A percentile compares a stretch with the other conserved stretches of the same genome.
Evolutionary conservation across 2,329 filamentous ascomycete species (phyloP).

Genomic region (Stagonosporopsis cucurbitacearum): DNA sequence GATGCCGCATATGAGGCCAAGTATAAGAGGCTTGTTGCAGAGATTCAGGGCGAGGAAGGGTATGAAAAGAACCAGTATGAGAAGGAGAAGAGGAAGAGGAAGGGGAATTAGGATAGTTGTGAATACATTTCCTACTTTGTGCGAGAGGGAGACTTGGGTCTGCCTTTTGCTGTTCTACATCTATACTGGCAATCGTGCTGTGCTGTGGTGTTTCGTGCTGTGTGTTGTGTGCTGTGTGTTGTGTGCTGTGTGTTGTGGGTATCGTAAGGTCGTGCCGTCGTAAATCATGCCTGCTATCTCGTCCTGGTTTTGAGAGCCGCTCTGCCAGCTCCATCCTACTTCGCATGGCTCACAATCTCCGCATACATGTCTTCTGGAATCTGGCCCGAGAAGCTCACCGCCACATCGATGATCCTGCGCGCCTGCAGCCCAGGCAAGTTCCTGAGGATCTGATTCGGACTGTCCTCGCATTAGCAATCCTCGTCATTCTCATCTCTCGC

Average conservation of each 20-base stretch:
- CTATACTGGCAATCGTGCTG: neutral
- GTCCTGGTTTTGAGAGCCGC: neutral
- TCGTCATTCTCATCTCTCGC: neutral
- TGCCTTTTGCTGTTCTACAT: neutral
- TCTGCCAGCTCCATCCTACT: conserved; percentile 51
- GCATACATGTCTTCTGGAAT: conserved; percentile 90
- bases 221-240: neutral
- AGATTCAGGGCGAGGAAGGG: conserved; percentile 95
- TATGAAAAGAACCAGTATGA: conserved; percentile 87
- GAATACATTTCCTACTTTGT: neutral
- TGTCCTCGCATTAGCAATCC: conserved; percentile 48
- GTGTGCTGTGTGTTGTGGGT: conserved; percentile 6
- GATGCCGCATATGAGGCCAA: conserved; percentile 96
- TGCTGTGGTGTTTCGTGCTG: neutral
- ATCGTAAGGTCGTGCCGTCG: conserved; percentile 17
- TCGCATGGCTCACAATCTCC: conserved; percentile 87
- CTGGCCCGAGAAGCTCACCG: conserved; percentile 84
- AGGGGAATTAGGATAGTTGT: conserved; percentile 41
- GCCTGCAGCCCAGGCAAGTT: conserved; percentile 86
- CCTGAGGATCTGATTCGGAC: conserved; percentile 89
- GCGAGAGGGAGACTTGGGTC: neutral
- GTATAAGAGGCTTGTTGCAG: conserved; percentile 87
- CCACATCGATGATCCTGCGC: conserved; percentile 81
- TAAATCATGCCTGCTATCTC: conserved; percentile 3
- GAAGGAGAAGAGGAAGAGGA: conserved; percentile 78